A percentile compares a stretch with the other conserved stretches of the same genome.
phyloP scores from a whole-genome alignment of 2,329 filamentous ascomycete species.

The Paraconiothyrium sp. region DNA sequence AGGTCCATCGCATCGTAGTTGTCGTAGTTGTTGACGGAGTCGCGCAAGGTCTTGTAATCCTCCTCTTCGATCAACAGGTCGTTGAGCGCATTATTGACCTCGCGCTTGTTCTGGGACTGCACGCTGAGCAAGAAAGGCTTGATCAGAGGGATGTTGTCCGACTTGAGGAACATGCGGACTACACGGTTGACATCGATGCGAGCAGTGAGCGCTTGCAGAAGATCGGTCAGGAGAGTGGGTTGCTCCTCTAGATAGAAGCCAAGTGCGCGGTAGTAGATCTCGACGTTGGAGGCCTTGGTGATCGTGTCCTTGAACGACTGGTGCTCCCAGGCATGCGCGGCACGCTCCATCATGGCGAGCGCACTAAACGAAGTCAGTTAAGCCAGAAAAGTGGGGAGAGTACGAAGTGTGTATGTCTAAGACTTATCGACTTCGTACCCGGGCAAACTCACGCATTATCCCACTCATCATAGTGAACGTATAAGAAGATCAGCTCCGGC shows the following conservation, averaged over 20 bases:
- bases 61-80: constrained; percentile 98
- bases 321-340: constrained; percentile 98
- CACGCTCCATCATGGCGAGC: constrained; percentile 96
- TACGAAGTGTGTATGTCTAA: too few relatives aligned
- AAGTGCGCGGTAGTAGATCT: constrained; percentile 97
- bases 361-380: constrained; percentile 53
- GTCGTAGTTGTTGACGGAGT: constrained; percentile 98
- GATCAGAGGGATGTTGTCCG: constrained; percentile 96
- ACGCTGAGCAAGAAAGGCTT: constrained; percentile 98
- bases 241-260: constrained; percentile 99
- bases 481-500: constrained; percentile 97
- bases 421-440: neutral
- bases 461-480: constrained; percentile 97
- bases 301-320: constrained; percentile 99
- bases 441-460: constrained; percentile 74
- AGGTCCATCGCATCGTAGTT: constrained; percentile 97
- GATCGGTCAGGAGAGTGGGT: constrained; percentile 92
- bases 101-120: constrained; percentile 96
- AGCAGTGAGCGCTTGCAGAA: constrained; percentile 88
- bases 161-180: constrained; percentile 99
- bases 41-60: constrained; percentile 97
- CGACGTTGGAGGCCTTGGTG: constrained; percentile 96
- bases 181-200: constrained; percentile 98
- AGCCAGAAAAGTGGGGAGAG: too few relatives aligned
- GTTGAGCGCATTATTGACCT: constrained; percentile 97